phyloP scores from a whole-genome alignment of 164 flowering plant genomes.

The Echeveria elegans region DNA sequence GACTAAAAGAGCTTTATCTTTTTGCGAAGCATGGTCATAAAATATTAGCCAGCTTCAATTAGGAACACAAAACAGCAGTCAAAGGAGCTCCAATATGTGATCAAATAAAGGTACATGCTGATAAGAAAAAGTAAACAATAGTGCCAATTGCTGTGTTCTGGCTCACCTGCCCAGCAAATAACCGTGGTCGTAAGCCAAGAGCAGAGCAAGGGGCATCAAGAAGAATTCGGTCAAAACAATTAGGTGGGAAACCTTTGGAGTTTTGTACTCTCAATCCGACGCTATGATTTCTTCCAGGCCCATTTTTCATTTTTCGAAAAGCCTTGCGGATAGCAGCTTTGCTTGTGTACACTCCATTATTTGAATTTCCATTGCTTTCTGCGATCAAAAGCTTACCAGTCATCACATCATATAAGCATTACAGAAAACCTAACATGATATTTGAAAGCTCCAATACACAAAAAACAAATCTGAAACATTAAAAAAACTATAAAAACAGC shows the following conservation, averaged over 20 bases:
- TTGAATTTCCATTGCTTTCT: conserved; percentile 27
- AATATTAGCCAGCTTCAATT: not conserved
- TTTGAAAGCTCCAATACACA: not conserved
- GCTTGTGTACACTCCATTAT: conserved; percentile 29
- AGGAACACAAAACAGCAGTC: not conserved
- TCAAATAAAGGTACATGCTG: no score
- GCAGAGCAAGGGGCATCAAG: conserved; percentile 99
- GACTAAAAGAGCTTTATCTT: no score
- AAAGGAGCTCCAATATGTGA: not conserved
- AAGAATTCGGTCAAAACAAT: conserved; percentile 88
- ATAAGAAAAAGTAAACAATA: no score
- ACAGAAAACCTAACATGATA: not conserved
- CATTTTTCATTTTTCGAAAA: conserved; percentile 55
- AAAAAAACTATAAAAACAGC: not conserved
- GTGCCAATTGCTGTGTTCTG: not conserved
- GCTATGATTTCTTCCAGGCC: conserved; percentile 73
- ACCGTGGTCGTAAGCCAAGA: conserved; percentile 90
- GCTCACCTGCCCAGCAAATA: conserved; percentile 72
- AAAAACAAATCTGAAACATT: not conserved
- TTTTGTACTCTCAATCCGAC: conserved; percentile 67
- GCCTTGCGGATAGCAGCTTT: conserved; percentile 48
- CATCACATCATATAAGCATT: not conserved
- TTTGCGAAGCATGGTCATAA: no score
- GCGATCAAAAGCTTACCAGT: conserved; percentile 16
- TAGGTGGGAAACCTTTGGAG: conserved; percentile 66